Evolutionary conservation across 2,329 filamentous ascomycete species (phyloP).

Genomic region (Fusarium albidum): DNA sequence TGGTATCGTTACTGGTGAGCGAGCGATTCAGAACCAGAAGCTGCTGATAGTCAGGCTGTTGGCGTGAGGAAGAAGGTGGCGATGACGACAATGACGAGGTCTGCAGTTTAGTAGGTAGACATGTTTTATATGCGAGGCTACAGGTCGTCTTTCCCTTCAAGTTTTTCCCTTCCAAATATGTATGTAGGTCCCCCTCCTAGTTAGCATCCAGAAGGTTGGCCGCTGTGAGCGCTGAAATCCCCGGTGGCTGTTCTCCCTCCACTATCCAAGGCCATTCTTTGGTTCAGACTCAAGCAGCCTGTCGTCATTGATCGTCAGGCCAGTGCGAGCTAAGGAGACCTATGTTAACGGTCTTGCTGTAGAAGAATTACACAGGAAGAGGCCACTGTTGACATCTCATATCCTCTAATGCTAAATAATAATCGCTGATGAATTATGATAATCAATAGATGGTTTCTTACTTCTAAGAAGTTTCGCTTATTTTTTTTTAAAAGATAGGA

Average conservation of each 20-base stretch:
- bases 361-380: no score
- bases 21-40: constrained; percentile 16
- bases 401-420: no score
- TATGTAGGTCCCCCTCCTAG: not conserved
- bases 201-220: not conserved
- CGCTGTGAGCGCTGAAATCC: not conserved
- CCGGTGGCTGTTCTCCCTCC: not conserved
- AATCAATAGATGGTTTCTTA: no score
- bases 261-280: not conserved
- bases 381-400: no score
- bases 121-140: constrained; percentile 35
- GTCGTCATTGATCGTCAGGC: constrained; percentile 38
- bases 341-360: constrained; percentile 3
- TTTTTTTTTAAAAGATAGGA: no score
- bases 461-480: no score
- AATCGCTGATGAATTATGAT: no score
- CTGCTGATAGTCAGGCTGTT: constrained; percentile 34
- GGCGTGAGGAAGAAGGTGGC: constrained; percentile 4
- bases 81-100: constrained; percentile 11
- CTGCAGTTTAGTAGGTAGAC: not conserved
- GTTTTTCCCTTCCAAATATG: not conserved
- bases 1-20: constrained; percentile 7
- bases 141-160: not conserved
- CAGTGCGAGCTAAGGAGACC: constrained; percentile 8
- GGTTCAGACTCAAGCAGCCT: constrained; percentile 16